These are phyloP conservation scores for Coniochaeta hoffmannii DNA, from an alignment of 2,329 filamentous ascomycete genomes.

Conservation along the genomic window DNA sequence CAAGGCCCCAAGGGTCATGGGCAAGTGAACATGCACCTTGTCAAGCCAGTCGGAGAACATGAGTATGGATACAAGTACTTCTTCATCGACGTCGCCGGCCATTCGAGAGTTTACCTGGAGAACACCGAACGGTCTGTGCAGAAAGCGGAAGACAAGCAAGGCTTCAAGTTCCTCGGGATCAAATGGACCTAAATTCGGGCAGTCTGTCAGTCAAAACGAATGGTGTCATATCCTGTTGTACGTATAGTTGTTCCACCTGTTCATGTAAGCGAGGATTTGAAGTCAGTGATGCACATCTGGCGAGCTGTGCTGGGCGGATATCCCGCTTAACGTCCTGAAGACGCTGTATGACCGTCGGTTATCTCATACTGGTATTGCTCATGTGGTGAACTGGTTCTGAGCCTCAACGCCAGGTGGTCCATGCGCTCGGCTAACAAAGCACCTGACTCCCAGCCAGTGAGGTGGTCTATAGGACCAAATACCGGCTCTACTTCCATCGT, in stretches of 20 bases:
- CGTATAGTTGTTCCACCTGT: neutral
- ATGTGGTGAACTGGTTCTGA: too few species aligned
- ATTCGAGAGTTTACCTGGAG: slow-evolving; percentile 58
- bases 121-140: slow-evolving; percentile 40
- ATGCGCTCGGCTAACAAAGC: too few species aligned
- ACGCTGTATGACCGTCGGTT: too few species aligned
- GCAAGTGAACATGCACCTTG: slow-evolving; percentile 70
- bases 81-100: slow-evolving; percentile 70
- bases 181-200: slow-evolving; percentile 19
- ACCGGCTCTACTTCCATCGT: too few species aligned
- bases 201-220: neutral
- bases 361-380: too few species aligned
- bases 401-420: too few species aligned
- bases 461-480: too few species aligned
- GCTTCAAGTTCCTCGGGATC: slow-evolving; percentile 53
- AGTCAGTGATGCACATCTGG: neutral
- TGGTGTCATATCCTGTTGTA: neutral
- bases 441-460: too few species aligned
- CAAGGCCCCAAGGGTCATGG: slow-evolving; percentile 71
- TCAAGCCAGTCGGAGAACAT: slow-evolving; percentile 53
- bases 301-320: neutral
- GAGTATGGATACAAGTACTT: slow-evolving; percentile 76
- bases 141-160: slow-evolving; percentile 28
- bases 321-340: too few species aligned
- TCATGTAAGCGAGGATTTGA: neutral